Conservation (phyloP, 192 early-diverging fungal genomes). For the Coemansia aciculifera region DNA sequence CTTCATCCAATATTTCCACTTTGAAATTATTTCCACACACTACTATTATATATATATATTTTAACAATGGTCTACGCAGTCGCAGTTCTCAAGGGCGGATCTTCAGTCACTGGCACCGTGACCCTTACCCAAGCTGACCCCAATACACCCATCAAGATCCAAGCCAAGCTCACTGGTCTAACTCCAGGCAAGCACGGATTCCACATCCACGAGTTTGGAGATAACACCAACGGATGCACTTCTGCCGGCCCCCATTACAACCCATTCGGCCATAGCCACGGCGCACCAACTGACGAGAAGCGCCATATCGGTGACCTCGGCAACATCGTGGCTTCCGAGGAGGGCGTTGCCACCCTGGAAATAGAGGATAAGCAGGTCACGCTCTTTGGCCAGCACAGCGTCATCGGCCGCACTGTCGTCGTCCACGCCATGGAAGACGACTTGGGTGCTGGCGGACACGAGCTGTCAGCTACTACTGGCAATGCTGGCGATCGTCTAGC, state of each 20-base stretch:
- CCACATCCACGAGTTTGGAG: conserved; percentile 82
- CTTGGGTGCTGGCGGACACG: conserved; percentile 74
- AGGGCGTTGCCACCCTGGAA: conserved; percentile 60
- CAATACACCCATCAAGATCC: conserved; percentile 58
- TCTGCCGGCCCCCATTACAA: conserved; percentile 88
- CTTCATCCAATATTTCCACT: not conserved
- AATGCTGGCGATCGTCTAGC: conserved; percentile 84
- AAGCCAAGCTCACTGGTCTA: conserved; percentile 63
- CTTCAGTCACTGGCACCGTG: conserved; percentile 69
- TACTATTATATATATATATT: conserved; percentile 3
- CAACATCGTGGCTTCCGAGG: conserved; percentile 64
- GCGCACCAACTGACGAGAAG: conserved; percentile 63
- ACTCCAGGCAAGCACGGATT: conserved; percentile 78
- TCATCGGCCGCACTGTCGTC: conserved; percentile 83
- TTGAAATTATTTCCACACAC: not conserved
- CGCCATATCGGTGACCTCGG: conserved; percentile 93
- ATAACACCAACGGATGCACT: conserved; percentile 77
- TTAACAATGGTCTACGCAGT: conserved; percentile 81
- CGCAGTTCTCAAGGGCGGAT: conserved; percentile 72
- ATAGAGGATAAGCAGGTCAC: conserved; percentile 65
- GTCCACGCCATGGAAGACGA: conserved; percentile 86
- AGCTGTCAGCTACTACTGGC: conserved; percentile 76
- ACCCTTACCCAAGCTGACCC: conserved; percentile 69
- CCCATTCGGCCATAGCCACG: conserved; percentile 75
- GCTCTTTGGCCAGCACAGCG: conserved; percentile 71